Base-by-base conservation (phyloP, 2,329 filamentous ascomycete genomes). In the Thelonectria rubi region DNA sequence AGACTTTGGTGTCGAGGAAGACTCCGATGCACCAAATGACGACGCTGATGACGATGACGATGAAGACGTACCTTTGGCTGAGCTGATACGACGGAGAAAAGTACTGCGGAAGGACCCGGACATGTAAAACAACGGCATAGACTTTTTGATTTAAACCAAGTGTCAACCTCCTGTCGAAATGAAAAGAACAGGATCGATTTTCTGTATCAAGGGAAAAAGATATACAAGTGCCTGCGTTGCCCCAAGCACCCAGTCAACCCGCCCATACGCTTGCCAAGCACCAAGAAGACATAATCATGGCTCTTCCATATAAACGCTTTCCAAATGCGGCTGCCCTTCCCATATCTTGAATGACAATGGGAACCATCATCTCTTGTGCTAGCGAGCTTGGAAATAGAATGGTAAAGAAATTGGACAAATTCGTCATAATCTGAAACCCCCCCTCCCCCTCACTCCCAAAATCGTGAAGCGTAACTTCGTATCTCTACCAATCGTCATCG, bases 1-100 rank as follows among this genome's bases (percentile, higher is more conserved):
- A 43, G 92, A 95, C 70, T 95, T 89, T 71, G 92, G 92, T 2
- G 91, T 95, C 0, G 92, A 94, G 68, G 90, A 93, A 70, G 90
- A 93, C 58, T 62, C 59, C 1, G 72, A 71, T 24, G 59, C 59
- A 11, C 58, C 54, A 11, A 62, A 64, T 9, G 45, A 64, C 3
- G 71, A 72, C 4, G 74, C 76, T 8, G 82, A 85, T 15, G 83
- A 86, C 1, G 88, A 72, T 3, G 74, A 76, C 8, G 82, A 85
- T 15, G 84, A 86, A 1, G 88, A 93, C 68, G 78, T 94, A 14
- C 91, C 91, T 0, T 77, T 94, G 42, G 87, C 85, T 4, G 88
- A 92, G 72, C 69, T 94, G 14, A 76, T 93, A 46, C 79, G 86
- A 49, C 79, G 87, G 65, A 78, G 87, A 64, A 85, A 80, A 62